phyloP scores from a whole-genome alignment of 2,329 filamentous ascomycete genomes.

The Ceratocystis smalleyi region DNA sequence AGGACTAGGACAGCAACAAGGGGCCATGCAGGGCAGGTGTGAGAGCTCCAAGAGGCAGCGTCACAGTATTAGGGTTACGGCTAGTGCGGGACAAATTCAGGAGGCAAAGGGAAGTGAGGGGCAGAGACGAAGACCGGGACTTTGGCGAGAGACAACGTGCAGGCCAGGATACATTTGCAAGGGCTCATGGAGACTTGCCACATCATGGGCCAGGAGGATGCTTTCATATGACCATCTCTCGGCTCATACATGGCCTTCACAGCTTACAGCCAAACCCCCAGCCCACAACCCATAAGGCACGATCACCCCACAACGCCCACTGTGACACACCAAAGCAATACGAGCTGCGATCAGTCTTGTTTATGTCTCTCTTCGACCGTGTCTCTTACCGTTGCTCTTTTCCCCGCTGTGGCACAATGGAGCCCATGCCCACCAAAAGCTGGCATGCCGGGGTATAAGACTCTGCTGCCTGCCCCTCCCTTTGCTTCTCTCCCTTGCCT shows the following conservation, averaged over 20 bases:
- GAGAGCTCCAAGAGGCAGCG: not conserved
- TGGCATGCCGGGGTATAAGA: not conserved
- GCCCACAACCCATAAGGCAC: not conserved
- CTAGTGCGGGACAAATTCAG: not conserved
- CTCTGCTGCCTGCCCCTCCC: not conserved
- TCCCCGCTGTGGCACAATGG: not conserved
- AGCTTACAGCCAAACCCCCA: not conserved
- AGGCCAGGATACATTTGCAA: not conserved
- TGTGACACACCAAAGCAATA: conserved; percentile 1
- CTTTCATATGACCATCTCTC: too few species aligned
- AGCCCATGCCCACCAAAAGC: not conserved
- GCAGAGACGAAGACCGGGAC: not conserved
- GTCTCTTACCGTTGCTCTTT: not conserved
- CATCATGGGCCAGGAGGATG: too few species aligned
- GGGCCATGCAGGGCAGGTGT: not conserved
- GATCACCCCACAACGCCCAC: not conserved
- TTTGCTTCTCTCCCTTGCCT: not conserved
- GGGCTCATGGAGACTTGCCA: too few species aligned
- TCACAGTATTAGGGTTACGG: not conserved
- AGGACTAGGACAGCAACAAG: not conserved
- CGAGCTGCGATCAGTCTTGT: conserved; percentile 1
- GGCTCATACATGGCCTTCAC: too few species aligned
- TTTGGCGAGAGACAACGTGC: not conserved
- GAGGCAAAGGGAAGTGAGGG: not conserved
- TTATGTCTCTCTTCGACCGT: not conserved